Evolutionary conservation across 2,329 filamentous ascomycete genomes (phyloP).

Genomic region (Colletotrichum agaves): DNA sequence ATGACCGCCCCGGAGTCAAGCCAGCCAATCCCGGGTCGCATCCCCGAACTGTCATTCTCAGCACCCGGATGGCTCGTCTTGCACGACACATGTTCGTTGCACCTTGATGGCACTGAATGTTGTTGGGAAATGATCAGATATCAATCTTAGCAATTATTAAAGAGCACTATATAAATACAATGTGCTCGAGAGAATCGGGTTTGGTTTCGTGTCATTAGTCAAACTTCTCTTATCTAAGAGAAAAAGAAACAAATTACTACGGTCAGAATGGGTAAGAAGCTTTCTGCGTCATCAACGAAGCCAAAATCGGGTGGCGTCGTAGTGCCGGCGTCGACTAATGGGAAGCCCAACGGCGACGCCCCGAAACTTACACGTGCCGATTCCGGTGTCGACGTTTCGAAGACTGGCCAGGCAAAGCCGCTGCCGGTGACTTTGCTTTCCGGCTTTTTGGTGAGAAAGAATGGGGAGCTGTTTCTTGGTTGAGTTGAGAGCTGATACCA

Average conservation of each 20-base stretch:
- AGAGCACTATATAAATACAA: constrained; percentile 10
- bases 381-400: constrained; percentile 26
- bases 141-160: not conserved
- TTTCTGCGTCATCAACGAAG: constrained; percentile 24
- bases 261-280: constrained; percentile 23
- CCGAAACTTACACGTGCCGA: constrained; percentile 28
- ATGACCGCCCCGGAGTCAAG: constrained; percentile 24
- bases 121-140: not conserved
- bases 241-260: not conserved
- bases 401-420: constrained; percentile 37
- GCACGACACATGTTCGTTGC: not conserved
- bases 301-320: constrained; percentile 8
- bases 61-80: constrained; percentile 31
- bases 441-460: constrained; percentile 63
- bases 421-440: constrained; percentile 71
- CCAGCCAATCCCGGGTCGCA: constrained; percentile 32
- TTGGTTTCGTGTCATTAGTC: not conserved
- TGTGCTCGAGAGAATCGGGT: not conserved
- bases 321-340: not conserved
- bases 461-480: not conserved
- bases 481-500: not conserved
- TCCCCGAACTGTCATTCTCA: constrained; percentile 8
- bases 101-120: constrained; percentile 29
- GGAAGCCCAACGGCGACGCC: not conserved
- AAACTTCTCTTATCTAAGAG: not conserved